Evolutionary conservation across 1,139 yeast species (phyloP).

Genomic region (Pneumocystis canis): DNA sequence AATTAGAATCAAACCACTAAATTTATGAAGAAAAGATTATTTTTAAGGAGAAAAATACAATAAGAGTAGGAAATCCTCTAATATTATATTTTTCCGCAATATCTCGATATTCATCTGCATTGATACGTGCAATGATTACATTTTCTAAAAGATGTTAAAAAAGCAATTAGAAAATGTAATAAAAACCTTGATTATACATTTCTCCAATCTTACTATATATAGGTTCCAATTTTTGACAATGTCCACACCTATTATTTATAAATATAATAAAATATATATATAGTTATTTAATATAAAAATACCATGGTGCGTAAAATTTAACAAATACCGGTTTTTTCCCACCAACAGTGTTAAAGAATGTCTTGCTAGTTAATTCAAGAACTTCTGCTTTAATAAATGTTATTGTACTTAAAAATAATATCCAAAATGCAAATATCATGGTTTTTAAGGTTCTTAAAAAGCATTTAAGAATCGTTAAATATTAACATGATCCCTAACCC

Average conservation of each 20-base stretch:
- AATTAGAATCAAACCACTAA: neutral
- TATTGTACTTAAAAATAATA: neutral
- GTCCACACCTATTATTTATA: neutral
- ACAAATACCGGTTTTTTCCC: neutral
- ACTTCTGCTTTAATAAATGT: neutral
- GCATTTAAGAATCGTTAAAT: no score
- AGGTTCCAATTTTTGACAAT: neutral
- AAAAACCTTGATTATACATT: neutral
- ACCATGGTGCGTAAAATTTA: slow-evolving; percentile 2
- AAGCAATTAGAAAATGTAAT: neutral
- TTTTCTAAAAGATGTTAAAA: neutral
- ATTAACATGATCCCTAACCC: neutral
- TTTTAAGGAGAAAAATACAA: slow-evolving; percentile 23
- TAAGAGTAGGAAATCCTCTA: slow-evolving; percentile 39
- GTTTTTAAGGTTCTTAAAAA: neutral
- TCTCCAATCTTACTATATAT: neutral
- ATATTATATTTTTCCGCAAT: slow-evolving; percentile 35
- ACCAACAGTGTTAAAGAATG: neutral
- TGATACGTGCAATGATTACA: slow-evolving; percentile 26
- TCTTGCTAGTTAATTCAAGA: neutral
- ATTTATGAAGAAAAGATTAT: neutral
- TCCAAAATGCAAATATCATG: neutral
- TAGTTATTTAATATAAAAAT: neutral
- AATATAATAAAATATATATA: neutral
- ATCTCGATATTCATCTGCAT: slow-evolving; percentile 38